A percentile compares a stretch with the other conserved stretches of the same genome.
Evolutionary conservation across 495 filamentous ascomycete species (phyloP).

Genomic region (Tuber aestivum): DNA sequence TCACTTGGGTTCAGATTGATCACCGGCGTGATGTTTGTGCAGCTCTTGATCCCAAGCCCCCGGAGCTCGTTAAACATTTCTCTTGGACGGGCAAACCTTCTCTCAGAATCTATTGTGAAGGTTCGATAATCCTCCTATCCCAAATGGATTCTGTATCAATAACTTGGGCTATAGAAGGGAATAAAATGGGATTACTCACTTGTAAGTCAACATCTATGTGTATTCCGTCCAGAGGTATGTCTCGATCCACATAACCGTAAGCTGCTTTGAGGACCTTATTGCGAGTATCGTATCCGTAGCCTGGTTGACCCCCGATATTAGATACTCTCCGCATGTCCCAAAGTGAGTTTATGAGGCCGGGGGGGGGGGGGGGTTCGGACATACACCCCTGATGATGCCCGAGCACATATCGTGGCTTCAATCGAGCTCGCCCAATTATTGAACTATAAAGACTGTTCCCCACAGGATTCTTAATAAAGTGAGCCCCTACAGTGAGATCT

Average conservation of each 20-base stretch:
- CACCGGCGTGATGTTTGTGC: slow-evolving; percentile 38
- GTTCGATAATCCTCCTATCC: slow-evolving; percentile 32
- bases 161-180: background rate
- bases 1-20: slow-evolving; percentile 18
- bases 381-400: slow-evolving; percentile 36
- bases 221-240: slow-evolving; percentile 36
- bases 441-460: slow-evolving; percentile 21
- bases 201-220: slow-evolving; percentile 41
- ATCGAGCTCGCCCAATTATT: slow-evolving; percentile 27
- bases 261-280: slow-evolving; percentile 15
- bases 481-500: background rate
- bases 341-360: background rate
- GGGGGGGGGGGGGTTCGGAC: background rate
- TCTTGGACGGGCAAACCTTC: slow-evolving; percentile 24
- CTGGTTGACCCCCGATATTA: background rate
- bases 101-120: slow-evolving; percentile 30
- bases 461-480: background rate
- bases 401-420: slow-evolving; percentile 35
- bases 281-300: slow-evolving; percentile 21
- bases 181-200: background rate
- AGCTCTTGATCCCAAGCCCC: slow-evolving; percentile 29
- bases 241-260: slow-evolving; percentile 15
- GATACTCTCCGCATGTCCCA: background rate
- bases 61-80: slow-evolving; percentile 35
- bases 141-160: background rate